A percentile compares a stretch with the other conserved stretches of the same genome.
Evolutionary conservation across 768 basidiomycete genomes (phyloP).

Genomic region (Filobasidium wieringae): DNA sequence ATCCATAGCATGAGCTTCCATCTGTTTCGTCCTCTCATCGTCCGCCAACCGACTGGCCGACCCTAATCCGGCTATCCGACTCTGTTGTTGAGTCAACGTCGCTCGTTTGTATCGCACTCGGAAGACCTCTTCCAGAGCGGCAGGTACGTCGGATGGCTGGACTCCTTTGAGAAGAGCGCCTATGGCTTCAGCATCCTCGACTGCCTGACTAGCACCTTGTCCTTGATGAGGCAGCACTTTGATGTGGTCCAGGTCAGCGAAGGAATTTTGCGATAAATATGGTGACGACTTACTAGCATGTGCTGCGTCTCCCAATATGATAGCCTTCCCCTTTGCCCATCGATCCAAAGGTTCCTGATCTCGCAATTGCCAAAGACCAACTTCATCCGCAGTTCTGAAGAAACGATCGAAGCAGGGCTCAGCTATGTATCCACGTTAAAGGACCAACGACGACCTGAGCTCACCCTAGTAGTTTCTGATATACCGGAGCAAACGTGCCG

Average conservation of each 20-base stretch:
- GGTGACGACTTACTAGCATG: slow-evolving; percentile 15
- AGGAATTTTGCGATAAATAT: background rate
- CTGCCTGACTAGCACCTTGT: slow-evolving; percentile 15
- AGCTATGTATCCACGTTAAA: background rate
- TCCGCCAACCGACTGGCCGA: background rate
- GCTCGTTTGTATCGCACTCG: slow-evolving; percentile 18
- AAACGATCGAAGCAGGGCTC: background rate
- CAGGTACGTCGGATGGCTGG: slow-evolving; percentile 9
- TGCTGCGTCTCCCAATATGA: slow-evolving; percentile 19
- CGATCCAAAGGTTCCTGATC: slow-evolving; percentile 16
- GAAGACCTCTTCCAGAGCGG: slow-evolving; percentile 12
- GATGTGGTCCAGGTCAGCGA: background rate
- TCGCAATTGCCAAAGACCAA: slow-evolving; percentile 21
- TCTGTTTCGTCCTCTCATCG: background rate
- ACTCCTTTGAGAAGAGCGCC: background rate
- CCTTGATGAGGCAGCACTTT: slow-evolving; percentile 21
- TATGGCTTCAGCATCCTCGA: slow-evolving; percentile 24
- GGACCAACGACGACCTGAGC: background rate
- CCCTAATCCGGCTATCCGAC: slow-evolving; percentile 11
- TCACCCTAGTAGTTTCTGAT: slow-evolving; percentile 15
- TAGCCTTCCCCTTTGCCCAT: slow-evolving; percentile 14
- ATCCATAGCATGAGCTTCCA: too few relatives aligned
- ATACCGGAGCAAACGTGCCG: slow-evolving; percentile 12
- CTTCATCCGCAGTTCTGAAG: slow-evolving; percentile 6
- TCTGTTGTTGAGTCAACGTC: slow-evolving; percentile 16